Conservation (phyloP, 306 rosid species). For the Trifolium subterraneum region DNA sequence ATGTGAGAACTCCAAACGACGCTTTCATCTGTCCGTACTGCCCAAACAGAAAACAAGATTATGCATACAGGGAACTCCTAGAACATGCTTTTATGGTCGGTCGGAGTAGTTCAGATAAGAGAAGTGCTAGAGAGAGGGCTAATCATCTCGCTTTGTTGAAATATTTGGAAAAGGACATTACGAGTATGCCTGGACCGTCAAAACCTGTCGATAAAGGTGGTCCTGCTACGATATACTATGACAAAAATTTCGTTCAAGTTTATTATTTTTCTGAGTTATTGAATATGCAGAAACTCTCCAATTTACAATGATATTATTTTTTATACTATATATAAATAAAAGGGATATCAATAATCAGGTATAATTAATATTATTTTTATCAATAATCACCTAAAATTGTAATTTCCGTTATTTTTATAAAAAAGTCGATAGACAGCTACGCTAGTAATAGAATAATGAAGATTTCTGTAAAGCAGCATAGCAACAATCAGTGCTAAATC, state of each 20-base stretch:
- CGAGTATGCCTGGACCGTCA: conserved; percentile 52
- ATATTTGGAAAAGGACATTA: conserved; percentile 76
- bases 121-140: conserved; percentile 76
- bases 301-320: conserved; percentile 9
- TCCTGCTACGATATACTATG: conserved; percentile 32
- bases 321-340: too few species aligned
- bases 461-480: conserved; percentile 6
- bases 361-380: too few species aligned
- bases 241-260: background rate
- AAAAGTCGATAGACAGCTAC: too few species aligned
- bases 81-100: conserved; percentile 97
- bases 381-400: too few species aligned
- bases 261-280: conserved; percentile 8
- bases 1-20: conserved; percentile 63
- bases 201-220: conserved; percentile 54
- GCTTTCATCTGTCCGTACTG: conserved; percentile 86
- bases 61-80: conserved; percentile 70
- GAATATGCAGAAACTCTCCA: conserved; percentile 15
- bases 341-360: too few species aligned
- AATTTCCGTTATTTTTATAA: too few species aligned
- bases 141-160: conserved; percentile 80
- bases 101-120: conserved; percentile 79
- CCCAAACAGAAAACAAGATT: conserved; percentile 66
- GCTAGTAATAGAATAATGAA: conserved; percentile 15
- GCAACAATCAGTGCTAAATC: conserved; percentile 17